Base-by-base conservation (phyloP, 768 basidiomycete species). In the Podaxis pistillaris region DNA sequence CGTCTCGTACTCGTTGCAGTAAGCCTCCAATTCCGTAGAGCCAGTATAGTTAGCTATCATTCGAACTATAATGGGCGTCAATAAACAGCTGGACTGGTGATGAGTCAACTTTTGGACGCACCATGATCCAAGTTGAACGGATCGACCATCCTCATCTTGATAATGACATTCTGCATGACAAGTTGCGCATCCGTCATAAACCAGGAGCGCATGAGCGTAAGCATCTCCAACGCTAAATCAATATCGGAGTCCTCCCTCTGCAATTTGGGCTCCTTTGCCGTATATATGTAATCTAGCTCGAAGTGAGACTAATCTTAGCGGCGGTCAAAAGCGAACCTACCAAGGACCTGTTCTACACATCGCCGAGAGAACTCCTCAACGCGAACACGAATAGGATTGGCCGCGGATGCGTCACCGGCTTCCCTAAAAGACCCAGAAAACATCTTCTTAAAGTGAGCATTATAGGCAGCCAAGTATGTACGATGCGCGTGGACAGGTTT, bases 401-500 rank as follows among this genome's bases (percentile, higher is more conserved):
- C 50, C 3, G 62, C 40, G 7, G 69, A 70, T 1, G 67, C 68
- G 4, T 63, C 37, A 15, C 63, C 47, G 0, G 65, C 60, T 58
- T 75, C 76, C 26, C 53, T 46, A 53, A 70, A 73, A 4, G 57
- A 65, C 22, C 66, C 72, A 13, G 66, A 69, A 60, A 79, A 76
- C 17, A 66, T 56, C 52, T 71, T 65, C 15, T 64, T 58, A 64
- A 80, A 78, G 62, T 74, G 67, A 13, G 70, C 66, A 64, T 72
- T 74, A 37, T 65, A 71, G 3, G 74, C 75, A 15, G 74, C 73
- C 37, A 83, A 67, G 60, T 79, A 78, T 2, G 70, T 62, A 4
- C 78, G 75, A 65, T 82, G 82, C 0, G 77, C 81, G 47, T 60
- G 3, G 60, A 66, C 17, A 62, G 65, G 67, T 7, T 70, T 68